These are phyloP conservation scores for Coemansia linderi DNA, from an alignment of 371 early-diverging fungal genomes.

Conservation along the genomic window DNA sequence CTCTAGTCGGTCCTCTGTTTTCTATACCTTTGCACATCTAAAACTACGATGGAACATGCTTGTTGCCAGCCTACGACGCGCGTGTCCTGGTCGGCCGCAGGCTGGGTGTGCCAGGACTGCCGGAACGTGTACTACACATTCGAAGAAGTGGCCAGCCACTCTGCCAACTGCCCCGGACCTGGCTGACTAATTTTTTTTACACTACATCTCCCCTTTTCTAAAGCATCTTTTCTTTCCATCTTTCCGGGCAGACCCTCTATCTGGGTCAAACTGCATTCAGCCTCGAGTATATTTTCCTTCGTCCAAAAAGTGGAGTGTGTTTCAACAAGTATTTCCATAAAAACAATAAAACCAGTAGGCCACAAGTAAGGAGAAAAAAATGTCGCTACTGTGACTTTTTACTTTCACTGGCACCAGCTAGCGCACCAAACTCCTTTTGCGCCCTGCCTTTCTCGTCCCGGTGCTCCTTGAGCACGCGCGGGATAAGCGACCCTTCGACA, in stretches of 20 bases:
- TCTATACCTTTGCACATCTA: not conserved
- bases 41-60: not conserved
- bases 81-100: conserved; percentile 8
- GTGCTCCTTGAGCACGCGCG: conserved; percentile 18
- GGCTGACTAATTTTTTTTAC: too few relatives aligned
- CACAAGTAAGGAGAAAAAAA: not conserved
- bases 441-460: conserved; percentile 8
- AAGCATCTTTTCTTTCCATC: not conserved
- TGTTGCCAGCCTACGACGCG: not conserved
- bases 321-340: not conserved
- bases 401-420: not conserved
- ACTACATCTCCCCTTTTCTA: not conserved
- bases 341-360: not conserved
- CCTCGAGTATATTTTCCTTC: not conserved
- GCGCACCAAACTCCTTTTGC: not conserved
- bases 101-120: conserved; percentile 48
- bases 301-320: not conserved
- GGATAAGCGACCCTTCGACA: conserved; percentile 46
- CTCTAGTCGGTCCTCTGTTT: not conserved
- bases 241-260: not conserved
- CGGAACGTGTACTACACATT: conserved; percentile 36
- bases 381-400: conserved; percentile 2
- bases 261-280: not conserved
- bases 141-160: conserved; percentile 43
- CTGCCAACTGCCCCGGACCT: conserved; percentile 31